phyloP scores from a whole-genome alignment of 345 rosid species.

The Populus davidiana region DNA sequence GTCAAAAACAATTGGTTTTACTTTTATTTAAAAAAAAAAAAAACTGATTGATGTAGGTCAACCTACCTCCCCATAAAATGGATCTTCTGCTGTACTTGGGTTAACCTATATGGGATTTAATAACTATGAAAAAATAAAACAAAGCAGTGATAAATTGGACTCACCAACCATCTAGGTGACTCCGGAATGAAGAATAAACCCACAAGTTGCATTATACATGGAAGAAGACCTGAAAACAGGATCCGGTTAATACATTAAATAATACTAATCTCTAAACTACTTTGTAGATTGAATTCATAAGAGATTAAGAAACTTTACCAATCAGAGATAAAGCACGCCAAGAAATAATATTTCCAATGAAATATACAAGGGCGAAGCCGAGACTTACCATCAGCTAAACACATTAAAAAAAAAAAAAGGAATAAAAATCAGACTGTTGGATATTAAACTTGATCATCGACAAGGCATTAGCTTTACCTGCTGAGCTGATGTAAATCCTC shows the following conservation, averaged over 20 bases:
- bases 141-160: neutral
- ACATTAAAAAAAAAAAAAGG: neutral
- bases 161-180: slow-evolving; percentile 53
- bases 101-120: too few relatives aligned
- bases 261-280: neutral
- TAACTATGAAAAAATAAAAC: too few relatives aligned
- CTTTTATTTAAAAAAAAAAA: too few relatives aligned
- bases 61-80: too few relatives aligned
- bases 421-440: neutral
- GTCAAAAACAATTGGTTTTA: too few relatives aligned
- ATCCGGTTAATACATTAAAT: too few relatives aligned
- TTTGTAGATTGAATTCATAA: neutral
- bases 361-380: slow-evolving; percentile 21
- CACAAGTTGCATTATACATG: slow-evolving; percentile 30
- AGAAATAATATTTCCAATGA: slow-evolving; percentile 24
- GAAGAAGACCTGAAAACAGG: slow-evolving; percentile 30
- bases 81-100: too few relatives aligned
- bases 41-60: too few relatives aligned
- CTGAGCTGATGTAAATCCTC: slow-evolving; percentile 24
- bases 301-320: neutral
- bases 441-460: neutral
- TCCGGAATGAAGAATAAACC: slow-evolving; percentile 44
- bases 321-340: slow-evolving; percentile 38
- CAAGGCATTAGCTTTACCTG: slow-evolving; percentile 10
- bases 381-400: slow-evolving; percentile 21